phyloP scores from a whole-genome alignment of 2,329 filamentous ascomycete genomes.

The Cytospora chrysosperma region DNA sequence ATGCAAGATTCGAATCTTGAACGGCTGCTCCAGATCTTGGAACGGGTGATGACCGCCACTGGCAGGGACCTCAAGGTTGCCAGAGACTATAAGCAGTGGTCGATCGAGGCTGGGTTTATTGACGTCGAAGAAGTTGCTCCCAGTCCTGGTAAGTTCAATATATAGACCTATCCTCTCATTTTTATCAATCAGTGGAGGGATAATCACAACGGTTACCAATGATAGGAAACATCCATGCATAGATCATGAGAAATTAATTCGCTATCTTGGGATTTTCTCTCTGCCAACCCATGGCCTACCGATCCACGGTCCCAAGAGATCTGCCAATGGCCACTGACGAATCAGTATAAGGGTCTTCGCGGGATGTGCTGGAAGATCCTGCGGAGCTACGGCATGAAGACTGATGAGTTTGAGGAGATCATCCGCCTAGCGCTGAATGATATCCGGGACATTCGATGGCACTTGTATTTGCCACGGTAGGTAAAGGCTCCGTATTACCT shows the following conservation, averaged over 20 bases:
- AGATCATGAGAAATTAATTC: no score
- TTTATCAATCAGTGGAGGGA: no score
- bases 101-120: slow-evolving; percentile 33
- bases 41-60: slow-evolving; percentile 22
- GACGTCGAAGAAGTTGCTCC: slow-evolving; percentile 29
- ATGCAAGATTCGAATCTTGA: neutral
- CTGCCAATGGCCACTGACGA: slow-evolving; percentile 32
- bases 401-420: slow-evolving; percentile 29
- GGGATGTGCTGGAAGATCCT: slow-evolving; percentile 31
- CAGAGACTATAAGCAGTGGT: slow-evolving; percentile 29
- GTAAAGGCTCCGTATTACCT: neutral
- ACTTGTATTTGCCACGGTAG: slow-evolving; percentile 8
- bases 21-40: neutral
- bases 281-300: slow-evolving; percentile 34
- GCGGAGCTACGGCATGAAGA: slow-evolving; percentile 30
- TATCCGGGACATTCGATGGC: slow-evolving; percentile 18
- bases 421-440: slow-evolving; percentile 26
- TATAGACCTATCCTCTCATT: no score
- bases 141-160: neutral
- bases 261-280: neutral
- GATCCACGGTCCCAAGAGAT: slow-evolving; percentile 30
- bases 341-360: slow-evolving; percentile 31
- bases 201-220: no score
- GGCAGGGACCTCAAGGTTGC: slow-evolving; percentile 19
- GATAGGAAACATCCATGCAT: no score